Evolutionary conservation across 805 yeast species (phyloP), one percentile per base, ranked within the genome.

Genomic region (Spathaspora gorwiae): DNA sequence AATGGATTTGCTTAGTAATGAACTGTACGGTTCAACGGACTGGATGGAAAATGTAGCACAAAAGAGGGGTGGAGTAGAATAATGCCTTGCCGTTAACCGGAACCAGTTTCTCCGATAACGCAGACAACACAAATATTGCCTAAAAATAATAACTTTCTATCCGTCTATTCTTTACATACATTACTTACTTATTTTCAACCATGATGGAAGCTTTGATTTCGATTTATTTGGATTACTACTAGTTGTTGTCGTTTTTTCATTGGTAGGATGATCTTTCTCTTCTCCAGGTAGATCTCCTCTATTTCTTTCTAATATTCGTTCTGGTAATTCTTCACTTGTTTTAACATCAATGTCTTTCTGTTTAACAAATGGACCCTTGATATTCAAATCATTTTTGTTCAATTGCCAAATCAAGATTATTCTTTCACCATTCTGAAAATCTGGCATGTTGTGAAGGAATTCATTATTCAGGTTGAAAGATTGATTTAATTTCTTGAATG

Each of bases 331-430:
- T 27, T 44, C 47, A 24, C 61, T 56, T 12, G 54, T 54, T 43
- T 58, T 66, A 29, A 59, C 47, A 9, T 47, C 51, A 1, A 48
- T 37, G 5, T 39, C 41, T 13, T 39, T 32, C 3, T 51, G 57
- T 26, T 59, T 59, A 30, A 65, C 39, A 43, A 45, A 67, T 7
- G 71, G 70, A 0, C 68, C 70, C 9, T 40, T 44, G 11, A 39
- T 29, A 10, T 44, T 45, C 3, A 37, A 41, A 6, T 39, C 53
- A 4, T 50, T 40, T 6, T 39, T 34, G 11, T 15, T 14, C 10
- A 56, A 43, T 43, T 67, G 73, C 72, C 73, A 70, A n/a, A 71
- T 62, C 30, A 71, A 54, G 9, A 61, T 48, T 7, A 65, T 54
- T 44, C 61, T 57, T 43, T 65, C 71, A 36, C 47, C 53, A 7